Base-by-base conservation (phyloP, 108 stramenopile species). In the Nitzschia sp. region DNA sequence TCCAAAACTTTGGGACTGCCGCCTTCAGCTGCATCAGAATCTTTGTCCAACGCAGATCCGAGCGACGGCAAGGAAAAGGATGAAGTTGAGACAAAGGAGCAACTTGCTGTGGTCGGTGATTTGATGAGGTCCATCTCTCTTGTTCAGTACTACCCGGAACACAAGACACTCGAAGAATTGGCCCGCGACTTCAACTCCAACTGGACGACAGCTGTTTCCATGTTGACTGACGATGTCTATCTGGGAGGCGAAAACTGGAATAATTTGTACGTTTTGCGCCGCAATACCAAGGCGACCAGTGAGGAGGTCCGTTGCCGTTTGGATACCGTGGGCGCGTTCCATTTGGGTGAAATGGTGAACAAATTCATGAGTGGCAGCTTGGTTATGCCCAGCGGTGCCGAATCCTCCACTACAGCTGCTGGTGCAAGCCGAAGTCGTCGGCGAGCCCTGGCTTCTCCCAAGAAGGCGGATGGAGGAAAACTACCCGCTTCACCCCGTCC, bases 261-360 rank as follows among this genome's bases (percentile, higher is more conserved):
- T 71, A 98, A 98, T 84, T 54, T 99, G 25, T 97, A 98, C 75
- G 87, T 96, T 2, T 64, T 98, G 3, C 81, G 81, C 9, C 82
- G 89, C 24, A 97, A 96, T 64, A 61, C 77, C 34, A 83, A 92
- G 60, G 92, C 97, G 15, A 46, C 81, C 1, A 89, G 87, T 21
- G 97, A 97, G 69, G 96, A 93, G 48, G 79, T 89, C 6, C 74
- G 93, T 23, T 82, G 86, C 21, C 94, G 96, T 32, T 73, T 99
- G 24, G 92, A 97, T 47, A 91, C 92, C 0, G 71, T 91, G 29
- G 97, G 98, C 32, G 92, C 96, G 66, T 98, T 89, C 59, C 95
- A 99, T 66, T 59, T 98, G 5, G 99, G 97, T 11, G 98, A 99
- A 60, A 98, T 95, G 85, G 82, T 90, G 35, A 99, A 98, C 78